Evolutionary conservation across 2,329 filamentous ascomycete genomes (phyloP).

Genomic region (Colletotrichum tofieldiae): DNA sequence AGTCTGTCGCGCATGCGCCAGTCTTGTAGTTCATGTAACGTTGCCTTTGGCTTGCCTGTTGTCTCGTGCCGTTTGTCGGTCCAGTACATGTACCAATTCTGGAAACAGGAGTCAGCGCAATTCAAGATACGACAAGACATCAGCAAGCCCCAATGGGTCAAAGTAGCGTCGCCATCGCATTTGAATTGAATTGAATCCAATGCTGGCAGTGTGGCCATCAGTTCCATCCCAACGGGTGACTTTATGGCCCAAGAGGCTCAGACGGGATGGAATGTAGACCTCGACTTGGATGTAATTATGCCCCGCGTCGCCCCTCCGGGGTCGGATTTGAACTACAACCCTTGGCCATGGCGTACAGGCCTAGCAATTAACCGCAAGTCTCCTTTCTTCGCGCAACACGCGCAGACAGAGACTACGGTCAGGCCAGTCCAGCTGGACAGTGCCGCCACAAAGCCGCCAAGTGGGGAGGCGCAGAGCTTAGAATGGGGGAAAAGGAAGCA

Average conservation of each 20-base stretch:
- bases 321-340: constrained; percentile 1
- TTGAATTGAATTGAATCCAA: not conserved
- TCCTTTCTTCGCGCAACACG: constrained; percentile 17
- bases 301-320: constrained; percentile 16
- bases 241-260: constrained; percentile 20
- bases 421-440: constrained; percentile 20
- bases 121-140: constrained; percentile 15
- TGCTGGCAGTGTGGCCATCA: constrained; percentile 3
- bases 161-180: constrained; percentile 2
- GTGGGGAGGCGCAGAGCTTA: constrained; percentile 20
- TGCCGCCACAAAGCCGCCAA: constrained; percentile 9
- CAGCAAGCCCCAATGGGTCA: constrained; percentile 22
- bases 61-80: constrained; percentile 98
- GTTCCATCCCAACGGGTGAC: constrained; percentile 17
- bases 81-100: constrained; percentile 99
- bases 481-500: constrained; percentile 27
- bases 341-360: constrained; percentile 2
- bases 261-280: constrained; percentile 16
- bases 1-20: constrained; percentile 98
- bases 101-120: constrained; percentile 45
- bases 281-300: not conserved
- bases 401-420: constrained; percentile 19
- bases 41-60: constrained; percentile 86
- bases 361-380: not conserved
- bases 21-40: constrained; percentile 80